Percentiles rank a stretch among this genome's conserved stretches.
Conservation (phyloP, 768 basidiomycete species). For the Nidularia sp. region DNA sequence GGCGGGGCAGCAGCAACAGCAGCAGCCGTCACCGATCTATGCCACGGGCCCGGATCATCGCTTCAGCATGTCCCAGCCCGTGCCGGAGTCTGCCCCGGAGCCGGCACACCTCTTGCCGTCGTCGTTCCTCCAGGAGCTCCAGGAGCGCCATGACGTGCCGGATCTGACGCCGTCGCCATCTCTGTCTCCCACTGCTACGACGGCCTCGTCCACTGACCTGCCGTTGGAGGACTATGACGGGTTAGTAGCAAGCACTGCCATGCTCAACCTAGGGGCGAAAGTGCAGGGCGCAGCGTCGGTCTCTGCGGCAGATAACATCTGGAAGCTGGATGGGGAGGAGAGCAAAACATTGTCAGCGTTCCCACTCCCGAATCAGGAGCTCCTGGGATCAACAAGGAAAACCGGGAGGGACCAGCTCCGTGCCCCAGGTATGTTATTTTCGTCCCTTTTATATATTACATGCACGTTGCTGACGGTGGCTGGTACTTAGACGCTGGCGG, state of each 20-base stretch:
- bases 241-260: conserved; percentile 10
- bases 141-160: conserved; percentile 43
- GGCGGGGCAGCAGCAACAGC: conserved; percentile 13
- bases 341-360: conserved; percentile 49
- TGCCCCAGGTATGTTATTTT: conserved; percentile 7
- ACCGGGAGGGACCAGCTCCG: conserved; percentile 31
- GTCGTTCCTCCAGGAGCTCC: conserved; percentile 72
- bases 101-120: conserved; percentile 64
- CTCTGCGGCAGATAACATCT: conserved; percentile 48
- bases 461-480: neutral
- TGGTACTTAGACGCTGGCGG: too few relatives aligned
- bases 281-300: conserved; percentile 11
- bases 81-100: conserved; percentile 21
- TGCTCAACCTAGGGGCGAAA: neutral
- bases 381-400: conserved; percentile 30
- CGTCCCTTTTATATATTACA: neutral
- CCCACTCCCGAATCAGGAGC: conserved; percentile 38
- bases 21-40: conserved; percentile 33
- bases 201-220: conserved; percentile 57
- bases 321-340: conserved; percentile 73
- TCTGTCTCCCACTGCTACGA: conserved; percentile 31
- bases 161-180: conserved; percentile 49
- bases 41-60: conserved; percentile 27
- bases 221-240: conserved; percentile 62
- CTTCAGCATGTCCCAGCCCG: neutral